phyloP scores from a whole-genome alignment of 139 green algal genomes.

The Ulvella scutata region DNA sequence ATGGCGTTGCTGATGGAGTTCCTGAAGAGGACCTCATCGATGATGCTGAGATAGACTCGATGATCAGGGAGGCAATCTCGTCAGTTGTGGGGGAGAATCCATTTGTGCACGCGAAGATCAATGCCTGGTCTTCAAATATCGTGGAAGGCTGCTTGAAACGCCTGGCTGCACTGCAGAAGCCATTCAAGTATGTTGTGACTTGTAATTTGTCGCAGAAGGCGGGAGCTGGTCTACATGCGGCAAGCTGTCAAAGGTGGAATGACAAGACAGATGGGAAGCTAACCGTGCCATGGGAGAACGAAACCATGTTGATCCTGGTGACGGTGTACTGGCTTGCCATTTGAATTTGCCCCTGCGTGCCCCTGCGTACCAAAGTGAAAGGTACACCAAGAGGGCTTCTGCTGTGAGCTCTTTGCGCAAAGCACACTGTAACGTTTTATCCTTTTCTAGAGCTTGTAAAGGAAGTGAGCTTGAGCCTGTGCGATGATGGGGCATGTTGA shows the following conservation, averaged over 20 bases:
- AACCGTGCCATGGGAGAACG: constrained; percentile 70
- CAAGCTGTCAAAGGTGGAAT: constrained; percentile 60
- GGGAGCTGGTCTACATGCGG: constrained; percentile 53
- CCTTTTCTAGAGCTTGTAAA: too few species aligned
- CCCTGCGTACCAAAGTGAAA: too few species aligned
- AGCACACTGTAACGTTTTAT: too few species aligned
- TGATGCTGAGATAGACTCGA: constrained; percentile 66
- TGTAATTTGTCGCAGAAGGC: constrained; percentile 66
- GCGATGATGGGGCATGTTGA: too few species aligned
- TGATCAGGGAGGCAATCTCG: constrained; percentile 43
- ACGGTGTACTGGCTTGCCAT: constrained; percentile 66
- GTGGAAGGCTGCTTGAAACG: constrained; percentile 65
- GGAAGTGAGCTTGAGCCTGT: too few species aligned
- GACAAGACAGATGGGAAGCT: constrained; percentile 72
- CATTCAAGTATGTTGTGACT: constrained; percentile 65
- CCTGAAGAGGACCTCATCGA: constrained; percentile 69
- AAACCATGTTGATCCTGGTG: constrained; percentile 55
- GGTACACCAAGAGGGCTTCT: too few species aligned
- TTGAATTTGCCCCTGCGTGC: too few species aligned
- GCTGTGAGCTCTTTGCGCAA: too few species aligned
- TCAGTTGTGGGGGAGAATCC: constrained; percentile 42
- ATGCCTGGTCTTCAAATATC: constrained; percentile 52
- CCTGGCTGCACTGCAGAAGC: constrained; percentile 54
- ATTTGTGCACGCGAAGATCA: constrained; percentile 54
- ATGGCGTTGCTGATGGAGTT: constrained; percentile 24